Percentiles rank a stretch among this genome's conserved stretches.
phyloP scores from a whole-genome alignment of 352 stramenopile species.

The Globisporangium nunn region DNA sequence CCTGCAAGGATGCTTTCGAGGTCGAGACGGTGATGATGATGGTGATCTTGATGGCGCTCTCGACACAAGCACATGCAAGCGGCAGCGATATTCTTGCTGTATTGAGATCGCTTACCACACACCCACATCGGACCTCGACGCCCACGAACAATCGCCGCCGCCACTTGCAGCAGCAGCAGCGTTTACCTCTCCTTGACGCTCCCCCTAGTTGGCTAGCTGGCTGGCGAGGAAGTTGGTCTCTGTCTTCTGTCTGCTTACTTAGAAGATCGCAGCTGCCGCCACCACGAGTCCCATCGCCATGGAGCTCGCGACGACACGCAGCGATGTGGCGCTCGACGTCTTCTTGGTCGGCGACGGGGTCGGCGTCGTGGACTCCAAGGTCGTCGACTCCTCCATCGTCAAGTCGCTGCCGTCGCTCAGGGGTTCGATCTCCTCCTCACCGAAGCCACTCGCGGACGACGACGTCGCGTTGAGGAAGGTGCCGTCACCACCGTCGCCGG shows the following conservation, averaged over 20 bases:
- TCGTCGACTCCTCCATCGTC: not conserved
- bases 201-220: too few species aligned
- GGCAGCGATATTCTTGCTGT: not conserved
- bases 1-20: too few species aligned
- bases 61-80: too few species aligned
- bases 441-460: not conserved
- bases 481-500: not conserved
- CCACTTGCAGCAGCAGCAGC: too few species aligned
- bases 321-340: not conserved
- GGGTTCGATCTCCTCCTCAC: conserved; percentile 1
- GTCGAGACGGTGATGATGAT: too few species aligned
- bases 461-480: conserved; percentile 8
- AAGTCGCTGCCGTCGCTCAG: conserved; percentile 6
- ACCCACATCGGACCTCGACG: not conserved
- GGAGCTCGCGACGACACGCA: not conserved
- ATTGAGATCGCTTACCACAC: not conserved
- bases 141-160: too few species aligned
- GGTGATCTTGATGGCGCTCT: too few species aligned
- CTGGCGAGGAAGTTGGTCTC: too few species aligned
- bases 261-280: not conserved
- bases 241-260: not conserved
- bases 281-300: conserved; percentile 1
- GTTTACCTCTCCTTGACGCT: too few species aligned
- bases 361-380: not conserved
- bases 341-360: conserved; percentile 4